Percentiles rank a stretch among this genome's conserved stretches.
Conservation (phyloP, 768 basidiomycete genomes). For the Leccinum fibrillosum region DNA sequence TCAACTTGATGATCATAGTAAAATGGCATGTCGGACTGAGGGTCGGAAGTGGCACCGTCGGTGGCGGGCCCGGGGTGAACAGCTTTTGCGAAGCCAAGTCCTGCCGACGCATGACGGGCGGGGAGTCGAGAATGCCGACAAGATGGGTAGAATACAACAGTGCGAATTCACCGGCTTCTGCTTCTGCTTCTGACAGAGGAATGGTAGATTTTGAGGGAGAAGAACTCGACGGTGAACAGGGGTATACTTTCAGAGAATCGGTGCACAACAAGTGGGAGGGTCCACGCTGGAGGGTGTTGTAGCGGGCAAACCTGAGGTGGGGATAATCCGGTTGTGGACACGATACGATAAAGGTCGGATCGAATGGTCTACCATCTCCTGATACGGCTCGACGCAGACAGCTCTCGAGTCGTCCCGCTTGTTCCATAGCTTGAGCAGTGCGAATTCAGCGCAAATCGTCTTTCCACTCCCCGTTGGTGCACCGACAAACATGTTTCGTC, state of each 20-base stretch:
- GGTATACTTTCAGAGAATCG: constrained; percentile 24
- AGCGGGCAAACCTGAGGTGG: constrained; percentile 14
- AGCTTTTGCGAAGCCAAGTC: constrained; percentile 30
- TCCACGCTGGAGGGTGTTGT: constrained; percentile 11
- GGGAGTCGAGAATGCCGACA: constrained; percentile 34
- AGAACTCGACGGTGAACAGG: constrained; percentile 28
- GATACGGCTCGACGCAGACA: no score
- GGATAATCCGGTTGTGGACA: constrained; percentile 12
- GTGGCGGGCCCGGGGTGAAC: constrained; percentile 37
- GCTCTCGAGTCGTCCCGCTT: no score
- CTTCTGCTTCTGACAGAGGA: constrained; percentile 23
- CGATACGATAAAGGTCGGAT: constrained; percentile 23
- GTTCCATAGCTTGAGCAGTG: no score
- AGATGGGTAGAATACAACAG: constrained; percentile 26
- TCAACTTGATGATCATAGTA: constrained; percentile 15
- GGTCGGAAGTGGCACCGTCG: constrained; percentile 38
- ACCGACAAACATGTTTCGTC: no score
- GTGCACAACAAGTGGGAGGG: constrained; percentile 13
- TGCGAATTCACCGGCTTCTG: constrained; percentile 17
- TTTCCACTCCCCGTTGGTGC: no score
- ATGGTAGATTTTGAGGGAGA: constrained; percentile 24
- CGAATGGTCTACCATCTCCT: constrained; percentile 5
- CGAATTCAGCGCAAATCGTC: no score
- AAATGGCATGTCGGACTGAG: constrained; percentile 19
- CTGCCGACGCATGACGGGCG: constrained; percentile 31